A percentile compares a stretch with the other conserved stretches of the same genome.
Conservation (phyloP, 1,284 basidiomycete genomes). For the Rhodotorula sp. region DNA sequence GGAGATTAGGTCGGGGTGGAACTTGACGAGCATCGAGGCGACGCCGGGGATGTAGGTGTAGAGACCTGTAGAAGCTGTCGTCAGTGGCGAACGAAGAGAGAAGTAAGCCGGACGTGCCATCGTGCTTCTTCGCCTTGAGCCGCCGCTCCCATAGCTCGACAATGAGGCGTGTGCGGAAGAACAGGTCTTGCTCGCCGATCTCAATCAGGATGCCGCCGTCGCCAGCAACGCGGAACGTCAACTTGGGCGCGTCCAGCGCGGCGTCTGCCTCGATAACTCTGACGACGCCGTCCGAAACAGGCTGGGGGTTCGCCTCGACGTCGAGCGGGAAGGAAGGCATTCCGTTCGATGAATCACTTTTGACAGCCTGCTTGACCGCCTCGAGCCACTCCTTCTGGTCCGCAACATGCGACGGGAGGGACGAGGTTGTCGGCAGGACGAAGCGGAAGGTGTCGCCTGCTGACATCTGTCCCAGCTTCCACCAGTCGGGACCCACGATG, state of each 20-base stretch:
- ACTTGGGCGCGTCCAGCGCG: background rate
- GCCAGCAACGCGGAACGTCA: slow-evolving; percentile 47
- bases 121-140: slow-evolving; percentile 47
- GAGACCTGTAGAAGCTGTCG: slow-evolving; percentile 43
- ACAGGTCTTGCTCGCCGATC: slow-evolving; percentile 58
- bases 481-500: slow-evolving; percentile 47
- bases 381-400: slow-evolving; percentile 45
- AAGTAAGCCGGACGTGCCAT: slow-evolving; percentile 31
- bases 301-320: background rate
- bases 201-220: slow-evolving; percentile 62
- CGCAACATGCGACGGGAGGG: slow-evolving; percentile 48
- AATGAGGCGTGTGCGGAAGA: slow-evolving; percentile 55
- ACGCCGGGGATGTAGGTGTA: slow-evolving; percentile 44
- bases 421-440: slow-evolving; percentile 53
- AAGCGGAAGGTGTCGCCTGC: slow-evolving; percentile 56
- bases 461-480: slow-evolving; percentile 23
- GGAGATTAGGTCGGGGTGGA: slow-evolving; percentile 53
- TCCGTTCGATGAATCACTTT: slow-evolving; percentile 18
- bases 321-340: slow-evolving; percentile 16
- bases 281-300: slow-evolving; percentile 13
- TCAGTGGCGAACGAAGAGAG: too few species aligned
- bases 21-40: slow-evolving; percentile 54
- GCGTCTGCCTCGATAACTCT: slow-evolving; percentile 8
- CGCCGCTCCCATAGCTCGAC: slow-evolving; percentile 57
- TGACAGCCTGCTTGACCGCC: slow-evolving; percentile 23